These are phyloP conservation scores for Reutealis trisperma DNA, from an alignment of 345 rosid species.

Conservation along the genomic window DNA sequence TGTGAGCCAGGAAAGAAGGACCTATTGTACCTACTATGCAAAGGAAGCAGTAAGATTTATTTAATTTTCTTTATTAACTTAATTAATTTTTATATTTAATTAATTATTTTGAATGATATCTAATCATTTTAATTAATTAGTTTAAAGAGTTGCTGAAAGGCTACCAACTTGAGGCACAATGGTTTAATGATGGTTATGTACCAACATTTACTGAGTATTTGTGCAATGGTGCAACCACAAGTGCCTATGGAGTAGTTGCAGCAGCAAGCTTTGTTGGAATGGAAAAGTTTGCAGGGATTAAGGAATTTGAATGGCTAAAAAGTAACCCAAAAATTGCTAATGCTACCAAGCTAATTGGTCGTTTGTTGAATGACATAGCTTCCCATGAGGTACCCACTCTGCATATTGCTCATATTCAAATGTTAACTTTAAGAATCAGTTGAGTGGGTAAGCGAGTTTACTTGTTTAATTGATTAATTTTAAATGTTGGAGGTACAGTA, in stretches of 20 bases:
- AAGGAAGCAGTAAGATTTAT: conserved; percentile 8
- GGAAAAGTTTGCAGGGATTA: not conserved
- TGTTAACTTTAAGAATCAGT: too few species aligned
- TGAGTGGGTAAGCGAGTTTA: too few species aligned
- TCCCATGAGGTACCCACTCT: not conserved
- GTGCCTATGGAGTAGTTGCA: not conserved
- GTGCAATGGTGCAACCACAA: not conserved
- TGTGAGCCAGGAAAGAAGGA: not conserved
- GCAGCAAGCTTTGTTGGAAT: not conserved
- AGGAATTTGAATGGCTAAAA: conserved; percentile 7
- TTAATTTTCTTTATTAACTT: not conserved
- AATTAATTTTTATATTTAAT: not conserved
- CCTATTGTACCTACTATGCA: not conserved
- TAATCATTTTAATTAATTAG: not conserved
- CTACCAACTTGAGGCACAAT: conserved; percentile 2
- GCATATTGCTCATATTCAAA: too few species aligned
- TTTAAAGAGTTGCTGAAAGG: conserved; percentile 2
- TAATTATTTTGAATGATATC: not conserved
- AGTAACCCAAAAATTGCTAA: not conserved
- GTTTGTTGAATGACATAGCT: not conserved
- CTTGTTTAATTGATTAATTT: too few species aligned
- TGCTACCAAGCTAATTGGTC: not conserved
- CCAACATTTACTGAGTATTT: conserved; percentile 9
- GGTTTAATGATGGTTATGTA: not conserved
- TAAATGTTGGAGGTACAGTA: too few species aligned